A percentile compares a stretch with the other conserved stretches of the same genome.
phyloP scores from a whole-genome alignment of 2,329 filamentous ascomycete genomes.

The Zymoseptoria pseudotritici region DNA sequence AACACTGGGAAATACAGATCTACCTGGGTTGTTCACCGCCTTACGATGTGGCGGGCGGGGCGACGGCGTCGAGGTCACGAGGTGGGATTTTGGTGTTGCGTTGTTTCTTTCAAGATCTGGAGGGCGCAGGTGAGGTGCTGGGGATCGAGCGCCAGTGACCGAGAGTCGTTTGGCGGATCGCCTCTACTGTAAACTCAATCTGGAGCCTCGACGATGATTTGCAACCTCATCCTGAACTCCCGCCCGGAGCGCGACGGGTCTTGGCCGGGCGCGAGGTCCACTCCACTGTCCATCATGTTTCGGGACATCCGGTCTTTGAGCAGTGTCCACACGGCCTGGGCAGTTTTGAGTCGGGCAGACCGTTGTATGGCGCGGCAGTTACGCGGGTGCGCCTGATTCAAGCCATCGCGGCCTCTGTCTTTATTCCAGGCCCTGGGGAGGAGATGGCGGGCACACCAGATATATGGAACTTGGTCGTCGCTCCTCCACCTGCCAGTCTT shows the following conservation, averaged over 20 bases:
- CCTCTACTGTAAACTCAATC: background rate
- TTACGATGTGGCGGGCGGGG: background rate
- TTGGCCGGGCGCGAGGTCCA: no score
- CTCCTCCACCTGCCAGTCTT: no score
- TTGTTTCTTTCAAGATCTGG: background rate
- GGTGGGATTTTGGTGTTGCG: background rate
- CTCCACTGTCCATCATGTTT: no score
- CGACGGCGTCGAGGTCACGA: background rate
- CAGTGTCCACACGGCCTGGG: no score
- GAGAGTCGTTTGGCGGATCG: no score
- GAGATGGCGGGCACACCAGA: background rate
- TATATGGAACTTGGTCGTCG: background rate
- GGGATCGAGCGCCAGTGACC: background rate
- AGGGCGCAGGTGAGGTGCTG: background rate
- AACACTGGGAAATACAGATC: background rate
- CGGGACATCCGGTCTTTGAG: no score
- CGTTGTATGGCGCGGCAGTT: background rate
- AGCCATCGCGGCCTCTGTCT: background rate
- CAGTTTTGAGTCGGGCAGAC: no score
- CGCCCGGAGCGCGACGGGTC: no score
- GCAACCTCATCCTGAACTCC: no score
- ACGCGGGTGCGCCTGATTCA: background rate
- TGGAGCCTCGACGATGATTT: background rate
- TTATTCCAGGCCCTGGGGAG: background rate
- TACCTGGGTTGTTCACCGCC: background rate